Percentiles rank a stretch among this genome's conserved stretches.
phyloP scores from a whole-genome alignment of 2,329 filamentous ascomycete species.

The Aspergillus sp. region DNA sequence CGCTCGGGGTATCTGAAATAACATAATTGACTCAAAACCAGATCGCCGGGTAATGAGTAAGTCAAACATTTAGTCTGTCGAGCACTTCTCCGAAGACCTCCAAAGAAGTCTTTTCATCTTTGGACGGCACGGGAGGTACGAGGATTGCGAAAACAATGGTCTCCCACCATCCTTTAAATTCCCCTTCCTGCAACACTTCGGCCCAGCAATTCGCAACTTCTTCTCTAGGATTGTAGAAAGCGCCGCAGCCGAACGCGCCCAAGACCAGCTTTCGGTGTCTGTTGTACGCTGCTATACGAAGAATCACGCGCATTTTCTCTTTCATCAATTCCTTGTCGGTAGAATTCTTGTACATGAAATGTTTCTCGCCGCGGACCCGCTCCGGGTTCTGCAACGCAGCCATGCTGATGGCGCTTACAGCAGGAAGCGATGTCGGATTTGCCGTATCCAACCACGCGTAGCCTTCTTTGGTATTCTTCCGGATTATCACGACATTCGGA shows the following conservation, averaged over 20 bases:
- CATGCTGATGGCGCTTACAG: conserved; percentile 53
- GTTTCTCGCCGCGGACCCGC: conserved; percentile 7
- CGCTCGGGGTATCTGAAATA: no score
- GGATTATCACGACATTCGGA: conserved; percentile 52
- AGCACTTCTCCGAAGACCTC: conserved; percentile 22
- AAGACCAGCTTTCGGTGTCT: conserved; percentile 55
- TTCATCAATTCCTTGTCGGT: conserved; percentile 49
- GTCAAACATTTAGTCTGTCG: conserved; percentile 13
- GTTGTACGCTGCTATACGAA: conserved; percentile 52
- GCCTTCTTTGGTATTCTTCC: conserved; percentile 40
- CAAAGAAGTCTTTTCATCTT: conserved; percentile 23
- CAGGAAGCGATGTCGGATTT: conserved; percentile 34
- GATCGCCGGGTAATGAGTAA: no score
- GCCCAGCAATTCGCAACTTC: conserved; percentile 57
- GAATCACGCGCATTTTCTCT: conserved; percentile 53
- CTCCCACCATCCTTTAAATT: conserved; percentile 59
- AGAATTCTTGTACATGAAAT: conserved; percentile 32
- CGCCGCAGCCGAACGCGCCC: conserved; percentile 62
- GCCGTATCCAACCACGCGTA: conserved; percentile 41
- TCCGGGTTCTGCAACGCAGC: conserved; percentile 47
- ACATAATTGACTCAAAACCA: no score
- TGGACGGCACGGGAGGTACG: conserved; percentile 2
- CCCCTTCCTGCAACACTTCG: conserved; percentile 51
- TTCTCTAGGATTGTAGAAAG: conserved; percentile 53
- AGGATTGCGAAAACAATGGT: conserved; percentile 57